Conservation (phyloP, 2,329 filamentous ascomycete genomes). For the Exophiala bonariae region DNA sequence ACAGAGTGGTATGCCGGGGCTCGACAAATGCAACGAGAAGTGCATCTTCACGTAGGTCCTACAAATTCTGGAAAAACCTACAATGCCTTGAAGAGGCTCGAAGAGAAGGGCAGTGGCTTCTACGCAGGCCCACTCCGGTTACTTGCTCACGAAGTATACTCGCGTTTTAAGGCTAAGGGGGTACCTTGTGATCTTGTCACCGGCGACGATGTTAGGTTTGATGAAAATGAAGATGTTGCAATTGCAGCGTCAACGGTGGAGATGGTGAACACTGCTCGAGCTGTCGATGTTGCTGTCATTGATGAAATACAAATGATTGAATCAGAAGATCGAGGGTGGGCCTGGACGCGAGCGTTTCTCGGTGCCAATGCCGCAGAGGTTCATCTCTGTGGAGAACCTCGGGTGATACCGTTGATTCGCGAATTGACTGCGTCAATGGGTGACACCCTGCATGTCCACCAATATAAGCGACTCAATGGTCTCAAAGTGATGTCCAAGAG, state of each 20-base stretch:
- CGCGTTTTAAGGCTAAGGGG: slow-evolving; percentile 77
- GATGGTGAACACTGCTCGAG: slow-evolving; percentile 66
- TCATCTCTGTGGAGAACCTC: slow-evolving; percentile 88
- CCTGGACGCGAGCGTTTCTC: slow-evolving; percentile 88
- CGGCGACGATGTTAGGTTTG: slow-evolving; percentile 80
- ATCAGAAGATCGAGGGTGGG: slow-evolving; percentile 77
- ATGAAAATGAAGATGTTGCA: slow-evolving; percentile 49
- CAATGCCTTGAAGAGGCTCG: slow-evolving; percentile 80
- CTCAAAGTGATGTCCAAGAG: slow-evolving; percentile 66
- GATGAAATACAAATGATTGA: slow-evolving; percentile 99
- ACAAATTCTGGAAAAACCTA: slow-evolving; percentile 99
- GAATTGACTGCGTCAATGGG: slow-evolving; percentile 76
- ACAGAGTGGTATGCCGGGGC: slow-evolving; percentile 91
- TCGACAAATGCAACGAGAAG: slow-evolving; percentile 72
- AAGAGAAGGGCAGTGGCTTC: slow-evolving; percentile 72
- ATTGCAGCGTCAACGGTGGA: slow-evolving; percentile 92
- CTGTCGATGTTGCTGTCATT: slow-evolving; percentile 86
- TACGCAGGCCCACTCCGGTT: slow-evolving; percentile 89
- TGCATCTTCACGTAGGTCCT: slow-evolving; percentile 92
- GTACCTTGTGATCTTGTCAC: slow-evolving; percentile 78
- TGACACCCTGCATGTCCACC: slow-evolving; percentile 78
- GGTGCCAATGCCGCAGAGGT: slow-evolving; percentile 85
- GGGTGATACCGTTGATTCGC: slow-evolving; percentile 75
- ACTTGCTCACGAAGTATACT: slow-evolving; percentile 91
- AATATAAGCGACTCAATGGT: slow-evolving; percentile 80